Base-by-base conservation (phyloP, 495 filamentous ascomycete species). In the Talaromyces trachyspermus region DNA sequence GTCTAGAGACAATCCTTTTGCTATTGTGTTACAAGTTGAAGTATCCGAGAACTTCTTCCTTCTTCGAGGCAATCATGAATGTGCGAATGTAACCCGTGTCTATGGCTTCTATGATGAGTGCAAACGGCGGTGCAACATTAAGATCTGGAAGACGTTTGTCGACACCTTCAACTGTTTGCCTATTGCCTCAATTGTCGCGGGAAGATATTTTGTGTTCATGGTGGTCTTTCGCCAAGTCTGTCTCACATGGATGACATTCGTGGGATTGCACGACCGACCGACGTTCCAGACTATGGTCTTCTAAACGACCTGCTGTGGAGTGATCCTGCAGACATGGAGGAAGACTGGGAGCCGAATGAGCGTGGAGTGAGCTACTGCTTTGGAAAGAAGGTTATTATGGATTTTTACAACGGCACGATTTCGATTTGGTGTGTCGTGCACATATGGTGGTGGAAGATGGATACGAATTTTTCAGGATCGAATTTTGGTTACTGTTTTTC, bases 391-490 rank as follows among this genome's bases (percentile, higher is more conserved):
- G 90, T 99, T 41, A 99, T 99, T 49, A 88, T 90, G 69, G 88
- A 95, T 99, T 99, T 64, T 72, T 99, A 54, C 85, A 88, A 44
- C 79, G 83, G 27, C 91, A 97, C 61, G 92, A 99, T 58, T 99
- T 99, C 61, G 92, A 99, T 65, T 67, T 99, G 27, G 90, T 99
- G 25, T 97, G 94, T 62, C 79, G 92, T 41, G 92, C 92, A 42
- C 92, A 99, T 71, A 99, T 99, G 92, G 92, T 99, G 41, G 92
- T 99, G 14, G 92, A 99, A 61, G 92, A 99, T 68, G 92, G 92
- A 11, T 99, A 99, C 68, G 92, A 99, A 56, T 99, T 99, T 65
- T 99, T 60, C 92, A 86, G 42, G 92, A 99, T 56, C 80, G 92
- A 33, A 85, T 96, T 47, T 67, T 99, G 22, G 92, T 99, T 42